Conservation (phyloP, 1,284 basidiomycete genomes). For the Austropuccinia psidii region DNA sequence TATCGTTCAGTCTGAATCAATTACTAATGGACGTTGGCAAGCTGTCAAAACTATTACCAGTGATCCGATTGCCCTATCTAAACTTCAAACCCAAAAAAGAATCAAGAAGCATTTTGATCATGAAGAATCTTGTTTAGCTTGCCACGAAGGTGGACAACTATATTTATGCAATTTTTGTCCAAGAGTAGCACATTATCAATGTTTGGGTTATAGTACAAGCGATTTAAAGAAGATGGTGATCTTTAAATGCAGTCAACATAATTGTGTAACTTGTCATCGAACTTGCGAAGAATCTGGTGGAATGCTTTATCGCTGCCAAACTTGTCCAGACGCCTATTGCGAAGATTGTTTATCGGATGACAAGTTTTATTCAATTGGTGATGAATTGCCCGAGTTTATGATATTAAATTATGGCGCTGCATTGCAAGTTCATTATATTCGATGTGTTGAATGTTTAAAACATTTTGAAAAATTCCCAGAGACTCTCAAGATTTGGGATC, state of each 20-base stretch:
- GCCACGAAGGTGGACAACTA: conserved; percentile 57
- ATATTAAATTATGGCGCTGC: conserved; percentile 1
- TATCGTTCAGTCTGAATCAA: conserved; percentile 38
- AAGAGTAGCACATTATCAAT: conserved; percentile 56
- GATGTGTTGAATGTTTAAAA: conserved; percentile 27
- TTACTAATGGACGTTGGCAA: conserved; percentile 38
- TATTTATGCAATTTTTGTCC: conserved; percentile 54
- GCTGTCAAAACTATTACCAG: conserved; percentile 42
- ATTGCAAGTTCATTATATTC: conserved; percentile 12
- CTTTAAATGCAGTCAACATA: conserved; percentile 54
- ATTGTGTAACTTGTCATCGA: conserved; percentile 51
- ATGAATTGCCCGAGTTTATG: conserved; percentile 25
- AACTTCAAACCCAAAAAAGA: conserved; percentile 44
- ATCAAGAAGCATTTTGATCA: conserved; percentile 49
- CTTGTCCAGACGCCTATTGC: conserved; percentile 57
- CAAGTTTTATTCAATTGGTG: conserved; percentile 18
- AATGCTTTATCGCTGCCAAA: conserved; percentile 56
- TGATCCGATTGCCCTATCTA: conserved; percentile 33
- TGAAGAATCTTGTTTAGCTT: conserved; percentile 57
- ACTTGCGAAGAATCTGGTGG: conserved; percentile 53
- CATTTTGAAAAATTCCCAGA: conserved; percentile 23
- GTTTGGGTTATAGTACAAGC: conserved; percentile 49
- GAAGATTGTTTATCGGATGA: conserved; percentile 49
- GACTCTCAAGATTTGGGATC: conserved; percentile 5
- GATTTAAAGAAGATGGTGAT: conserved; percentile 42